Base-by-base conservation (phyloP, 306 rosid genomes). In the Corylus avellana region DNA sequence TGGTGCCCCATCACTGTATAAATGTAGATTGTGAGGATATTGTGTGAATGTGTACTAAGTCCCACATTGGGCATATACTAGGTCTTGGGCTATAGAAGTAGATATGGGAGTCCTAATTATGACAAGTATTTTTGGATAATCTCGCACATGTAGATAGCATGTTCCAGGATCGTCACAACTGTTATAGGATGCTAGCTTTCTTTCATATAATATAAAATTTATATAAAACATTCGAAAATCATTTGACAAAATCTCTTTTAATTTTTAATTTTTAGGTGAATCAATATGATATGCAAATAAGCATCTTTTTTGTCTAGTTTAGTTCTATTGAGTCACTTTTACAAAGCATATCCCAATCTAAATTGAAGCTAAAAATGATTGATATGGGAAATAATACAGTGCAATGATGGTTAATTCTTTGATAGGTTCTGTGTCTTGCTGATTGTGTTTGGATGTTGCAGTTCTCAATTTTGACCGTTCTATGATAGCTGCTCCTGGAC, bases 401-500 rank as follows among this genome's bases (percentile, higher is more conserved):
- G 80, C 47, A 35, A 58, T 27, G 63, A 61, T 73, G 50, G 32
- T 62, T 46, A 67, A 11, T 79, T 73, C 46, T 73, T 67, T 57
- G n/a, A 70, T 66, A 74, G 44, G 57, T 80, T 75, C 64, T 25
- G 50, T 32, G 70, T 49, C 77, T 78, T 75, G 82, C 20, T 77
- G 69, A 29, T 71, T 70, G 83, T 81, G 72, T 81, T 81, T 87
- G 78, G 80, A 74, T 92, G 67, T 69, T 82, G 81, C 90, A 94
- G 97, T 91, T 82, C 90, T 84, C 77, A 82, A 86, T n/a, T 94
- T 91, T 77, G 97, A 94, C 11, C 86, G 95, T 56, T 91, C 97
- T 56, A 90, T 92, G 97, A 80, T 92, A 20, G 80, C 91, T 77
- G 89, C 89, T 71, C 91, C 95, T 85, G 98, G 98, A 80, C 94